Evolutionary conservation across 2,329 filamentous ascomycete species (phyloP).

Genomic region (Pseudocercospora macadamiae): DNA sequence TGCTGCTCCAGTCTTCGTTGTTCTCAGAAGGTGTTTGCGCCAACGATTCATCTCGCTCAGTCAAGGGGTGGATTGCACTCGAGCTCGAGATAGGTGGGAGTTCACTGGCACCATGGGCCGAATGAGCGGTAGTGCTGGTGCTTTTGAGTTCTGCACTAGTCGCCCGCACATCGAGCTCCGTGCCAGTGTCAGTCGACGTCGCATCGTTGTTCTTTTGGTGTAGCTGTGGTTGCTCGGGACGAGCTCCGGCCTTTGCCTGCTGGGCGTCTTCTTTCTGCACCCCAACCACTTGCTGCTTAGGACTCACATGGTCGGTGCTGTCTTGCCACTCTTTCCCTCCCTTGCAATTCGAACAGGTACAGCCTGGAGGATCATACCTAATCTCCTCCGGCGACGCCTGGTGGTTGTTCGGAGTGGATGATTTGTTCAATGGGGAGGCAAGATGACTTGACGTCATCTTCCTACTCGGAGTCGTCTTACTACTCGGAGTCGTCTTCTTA

Average conservation of each 20-base stretch:
- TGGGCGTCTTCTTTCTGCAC: neutral
- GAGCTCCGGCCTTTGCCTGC: slow-evolving; percentile 1
- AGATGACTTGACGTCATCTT: neutral
- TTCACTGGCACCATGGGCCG: neutral
- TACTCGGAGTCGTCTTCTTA: no score
- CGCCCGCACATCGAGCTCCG: slow-evolving; percentile 42
- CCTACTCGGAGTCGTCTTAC: no score
- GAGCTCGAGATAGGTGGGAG: neutral
- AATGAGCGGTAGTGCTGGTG: slow-evolving; percentile 51
- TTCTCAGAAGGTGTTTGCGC: neutral
- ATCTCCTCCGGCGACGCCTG: slow-evolving; percentile 6
- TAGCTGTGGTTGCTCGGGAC: no score
- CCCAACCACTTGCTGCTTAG: neutral
- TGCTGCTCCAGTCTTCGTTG: neutral
- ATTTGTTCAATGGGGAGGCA: neutral
- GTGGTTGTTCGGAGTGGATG: neutral
- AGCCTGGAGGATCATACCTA: slow-evolving; percentile 6
- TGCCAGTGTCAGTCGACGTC: neutral
- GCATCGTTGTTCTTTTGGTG: neutral
- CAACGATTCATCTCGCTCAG: neutral
- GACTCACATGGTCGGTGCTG: neutral
- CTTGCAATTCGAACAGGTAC: neutral
- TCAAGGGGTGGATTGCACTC: neutral
- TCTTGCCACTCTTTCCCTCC: slow-evolving; percentile 7
- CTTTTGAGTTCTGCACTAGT: slow-evolving; percentile 85